Percentiles rank a stretch among this genome's conserved stretches.
Conservation (phyloP, 2,329 filamentous ascomycete species). For the Thelonectria olida region DNA sequence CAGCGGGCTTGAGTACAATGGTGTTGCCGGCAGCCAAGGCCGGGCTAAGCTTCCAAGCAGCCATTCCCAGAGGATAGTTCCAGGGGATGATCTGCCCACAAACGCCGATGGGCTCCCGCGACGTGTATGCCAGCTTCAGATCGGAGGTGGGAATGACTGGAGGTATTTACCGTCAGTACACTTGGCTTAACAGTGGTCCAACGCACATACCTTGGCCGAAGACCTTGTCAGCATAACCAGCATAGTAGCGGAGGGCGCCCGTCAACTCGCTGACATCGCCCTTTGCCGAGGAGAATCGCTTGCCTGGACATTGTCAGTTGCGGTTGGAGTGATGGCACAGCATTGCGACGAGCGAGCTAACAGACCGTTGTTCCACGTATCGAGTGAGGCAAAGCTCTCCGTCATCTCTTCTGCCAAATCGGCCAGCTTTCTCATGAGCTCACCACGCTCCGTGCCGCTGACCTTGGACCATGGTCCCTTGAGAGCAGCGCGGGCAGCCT, state of each 20-base stretch:
- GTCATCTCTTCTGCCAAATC: not conserved
- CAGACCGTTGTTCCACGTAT: not conserved
- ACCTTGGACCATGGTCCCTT: not conserved
- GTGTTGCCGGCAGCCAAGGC: constrained; percentile 72
- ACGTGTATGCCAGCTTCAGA: constrained; percentile 4
- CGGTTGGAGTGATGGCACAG: not conserved
- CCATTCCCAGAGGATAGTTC: constrained; percentile 51
- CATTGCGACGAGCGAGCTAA: not conserved
- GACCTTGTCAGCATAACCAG: not conserved
- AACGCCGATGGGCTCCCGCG: constrained; percentile 14
- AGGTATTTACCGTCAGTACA: constrained; percentile 41
- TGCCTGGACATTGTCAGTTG: not conserved
- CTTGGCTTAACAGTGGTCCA: not conserved
- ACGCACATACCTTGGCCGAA: not conserved
- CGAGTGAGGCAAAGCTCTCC: not conserved
- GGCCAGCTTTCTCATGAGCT: not conserved
- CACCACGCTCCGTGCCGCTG: not conserved
- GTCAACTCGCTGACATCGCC: not conserved
- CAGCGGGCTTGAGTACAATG: constrained; percentile 71
- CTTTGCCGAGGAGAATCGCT: not conserved
- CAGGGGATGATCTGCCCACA: constrained; percentile 23
- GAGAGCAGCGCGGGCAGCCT: constrained; percentile 2
- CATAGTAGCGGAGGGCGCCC: not conserved
- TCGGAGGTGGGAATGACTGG: not conserved
- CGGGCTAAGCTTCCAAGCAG: constrained; percentile 79